phyloP scores from a whole-genome alignment of 2,329 filamentous ascomycete genomes.

The Alternaria burnsii region DNA sequence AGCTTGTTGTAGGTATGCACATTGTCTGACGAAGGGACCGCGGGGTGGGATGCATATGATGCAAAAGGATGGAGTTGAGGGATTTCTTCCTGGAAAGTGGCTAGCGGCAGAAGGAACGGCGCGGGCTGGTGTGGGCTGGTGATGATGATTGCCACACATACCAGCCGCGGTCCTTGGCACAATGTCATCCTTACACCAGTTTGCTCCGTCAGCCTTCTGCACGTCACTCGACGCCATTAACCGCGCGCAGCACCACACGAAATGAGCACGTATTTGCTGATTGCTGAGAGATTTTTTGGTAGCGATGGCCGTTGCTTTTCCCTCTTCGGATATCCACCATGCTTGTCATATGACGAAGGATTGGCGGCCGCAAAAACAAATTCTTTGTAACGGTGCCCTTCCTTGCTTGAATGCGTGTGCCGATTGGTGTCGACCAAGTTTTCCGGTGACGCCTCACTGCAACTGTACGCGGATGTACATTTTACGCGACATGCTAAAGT shows the following conservation, averaged over 20 bases:
- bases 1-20: constrained; percentile 16
- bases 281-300: constrained; percentile 13
- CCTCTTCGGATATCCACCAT: constrained; percentile 16
- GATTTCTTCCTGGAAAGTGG: constrained; percentile 20
- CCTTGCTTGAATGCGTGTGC: constrained; percentile 13
- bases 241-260: constrained; percentile 11
- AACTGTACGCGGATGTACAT: constrained; percentile 14
- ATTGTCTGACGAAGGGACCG: constrained; percentile 14
- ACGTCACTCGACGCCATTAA: constrained; percentile 26
- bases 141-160: constrained; percentile 23
- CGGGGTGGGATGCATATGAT: constrained; percentile 18
- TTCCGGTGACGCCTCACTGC: constrained; percentile 32
- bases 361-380: constrained; percentile 35
- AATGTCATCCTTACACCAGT: constrained; percentile 17
- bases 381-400: constrained; percentile 26
- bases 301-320: constrained; percentile 24
- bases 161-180: constrained; percentile 25
- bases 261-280: constrained; percentile 21
- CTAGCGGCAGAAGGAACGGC: constrained; percentile 18
- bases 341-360: constrained; percentile 31
- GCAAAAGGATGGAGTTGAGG: constrained; percentile 25
- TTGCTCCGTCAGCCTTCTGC: constrained; percentile 12
- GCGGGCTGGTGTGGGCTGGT: constrained; percentile 7
- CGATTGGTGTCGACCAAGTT: constrained; percentile 7
- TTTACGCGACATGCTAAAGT: constrained; percentile 13